Base-by-base conservation (phyloP, 495 filamentous ascomycete genomes). In the Acidomyces sp. region DNA sequence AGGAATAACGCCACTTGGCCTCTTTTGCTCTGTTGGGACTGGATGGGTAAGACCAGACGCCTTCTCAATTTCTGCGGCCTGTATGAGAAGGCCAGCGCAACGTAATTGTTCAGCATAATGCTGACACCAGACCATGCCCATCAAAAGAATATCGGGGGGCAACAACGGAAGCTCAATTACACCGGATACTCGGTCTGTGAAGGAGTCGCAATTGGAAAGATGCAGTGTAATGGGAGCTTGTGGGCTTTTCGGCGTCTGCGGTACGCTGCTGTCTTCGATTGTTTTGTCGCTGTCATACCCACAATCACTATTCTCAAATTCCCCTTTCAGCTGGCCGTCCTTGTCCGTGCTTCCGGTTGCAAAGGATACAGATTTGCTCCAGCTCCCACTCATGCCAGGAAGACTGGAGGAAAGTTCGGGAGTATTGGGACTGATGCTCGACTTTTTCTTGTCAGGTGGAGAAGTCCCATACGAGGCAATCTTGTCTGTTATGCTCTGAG, bases 1-100 rank as follows among this genome's bases (percentile, higher is more conserved):
- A 2, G 19, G 26, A 2, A 15, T n/a, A n/a, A 11, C 10, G 21
- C 28, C 9, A n/a, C 9, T 13, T 6, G 3, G 4, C 36, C 13
- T 9, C 12, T 25, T n/a, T 6, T 6, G 11, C 13, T 15, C 17
- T 6, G 21, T 10, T 7, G 41, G 21, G 12, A 31, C 22, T 9
- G 16, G 4, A 2, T 24, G 15, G 18, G 39, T 42, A 9, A 32
- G 11, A 2, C 40, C 36, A 6, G 23, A 4, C 3, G 23, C 36
- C 27, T 52, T 51, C 39, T 46, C 43, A n/a, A 52, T 11, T 34
- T 52, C 48, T 3, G 48, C 27, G 3, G 48, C 48, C 13, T 46
- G 23, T 5, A 39, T 27, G 0, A 9, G 5, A 19, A 52, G 11
- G 17, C 39, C 39, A 43, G 39, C 43, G 12, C 31, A 37, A 12